Percentiles rank a stretch among this genome's conserved stretches.
phyloP scores from a whole-genome alignment of 768 basidiomycete genomes.

The Rubroboletus pulcherrimus region DNA sequence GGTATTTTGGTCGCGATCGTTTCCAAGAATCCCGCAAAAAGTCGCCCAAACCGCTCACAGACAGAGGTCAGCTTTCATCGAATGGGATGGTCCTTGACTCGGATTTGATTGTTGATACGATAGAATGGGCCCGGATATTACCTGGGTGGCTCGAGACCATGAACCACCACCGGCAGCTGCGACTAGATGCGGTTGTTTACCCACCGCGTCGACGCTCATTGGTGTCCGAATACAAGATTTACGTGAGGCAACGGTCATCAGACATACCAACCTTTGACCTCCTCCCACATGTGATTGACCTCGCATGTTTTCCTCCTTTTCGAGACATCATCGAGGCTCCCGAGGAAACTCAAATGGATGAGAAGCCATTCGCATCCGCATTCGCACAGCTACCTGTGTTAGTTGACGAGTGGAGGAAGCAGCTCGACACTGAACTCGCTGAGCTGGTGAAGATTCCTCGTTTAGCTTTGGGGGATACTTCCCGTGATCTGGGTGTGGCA shows the following conservation, averaged over 20 bases:
- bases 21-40: background rate
- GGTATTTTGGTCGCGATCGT: too few species aligned
- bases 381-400: constrained; percentile 3
- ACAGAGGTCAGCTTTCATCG: background rate
- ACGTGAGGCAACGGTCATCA: background rate
- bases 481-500: too few species aligned
- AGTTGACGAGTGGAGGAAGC: constrained; percentile 3
- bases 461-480: background rate
- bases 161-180: background rate
- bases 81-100: background rate
- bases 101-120: background rate
- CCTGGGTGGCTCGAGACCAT: background rate
- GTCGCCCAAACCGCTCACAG: background rate
- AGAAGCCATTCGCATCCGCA: background rate
- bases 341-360: background rate
- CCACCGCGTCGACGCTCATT: background rate
- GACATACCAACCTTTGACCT: background rate
- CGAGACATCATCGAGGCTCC: background rate
- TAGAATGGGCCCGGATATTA: constrained; percentile 3
- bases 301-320: constrained; percentile 5
- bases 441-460: background rate
- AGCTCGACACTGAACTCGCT: constrained; percentile 1
- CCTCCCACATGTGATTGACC: constrained; percentile 4
- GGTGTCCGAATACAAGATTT: background rate
- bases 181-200: background rate